Evolutionary conservation across 305 asterid genomes (phyloP), one percentile per base, ranked within the genome.

Genomic region (Fraxinus baroniana): DNA sequence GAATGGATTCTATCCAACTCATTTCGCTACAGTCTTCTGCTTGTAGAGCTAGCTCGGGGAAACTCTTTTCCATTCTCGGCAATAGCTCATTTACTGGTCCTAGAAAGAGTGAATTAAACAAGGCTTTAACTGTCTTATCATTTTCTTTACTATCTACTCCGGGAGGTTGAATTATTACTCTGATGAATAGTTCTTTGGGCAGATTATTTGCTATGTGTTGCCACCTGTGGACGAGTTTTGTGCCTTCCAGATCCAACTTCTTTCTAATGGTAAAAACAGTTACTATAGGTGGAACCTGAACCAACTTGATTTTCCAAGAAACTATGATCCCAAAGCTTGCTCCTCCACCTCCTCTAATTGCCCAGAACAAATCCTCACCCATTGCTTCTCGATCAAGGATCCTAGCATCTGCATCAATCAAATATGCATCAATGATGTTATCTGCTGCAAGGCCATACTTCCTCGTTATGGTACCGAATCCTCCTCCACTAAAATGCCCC

Each of bases 1-100:
- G 30, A 5, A 82, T 35, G 28, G 85, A 77, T 70, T 79, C 82
- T 62, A 82, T 82, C 85, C 82, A 82, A 8, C 81, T 18, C 2
- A 74, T 1, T 17, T 77, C 85, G 0, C 13, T 37, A 37, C 80
- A 81, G 41, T 81, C 84, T 81, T 81, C 26, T 55, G 24, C 66
- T 18, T 1, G 9, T 5, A n/a, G 24, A 18, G 10, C 66, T n/a
- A 55, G 3, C 66, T 55, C 66, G 26, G 24, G 66, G 22, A 18
- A 55, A n/a, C 66, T 55, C 66, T 55, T 55, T 1, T 55, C 24
- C 26, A n/a, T 17, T 55, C n/a, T 17, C 9, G 66, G 66, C 20
- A 55, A 55, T n/a, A 55, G 9, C 66, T 55, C 66, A n/a, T n/a
- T 55, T 55, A 18, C 24, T 17, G 10, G 66, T 55, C 66, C 66